Evolutionary conservation across 1,284 basidiomycete genomes (phyloP).

Genomic region (Fereydounia khargensis): DNA sequence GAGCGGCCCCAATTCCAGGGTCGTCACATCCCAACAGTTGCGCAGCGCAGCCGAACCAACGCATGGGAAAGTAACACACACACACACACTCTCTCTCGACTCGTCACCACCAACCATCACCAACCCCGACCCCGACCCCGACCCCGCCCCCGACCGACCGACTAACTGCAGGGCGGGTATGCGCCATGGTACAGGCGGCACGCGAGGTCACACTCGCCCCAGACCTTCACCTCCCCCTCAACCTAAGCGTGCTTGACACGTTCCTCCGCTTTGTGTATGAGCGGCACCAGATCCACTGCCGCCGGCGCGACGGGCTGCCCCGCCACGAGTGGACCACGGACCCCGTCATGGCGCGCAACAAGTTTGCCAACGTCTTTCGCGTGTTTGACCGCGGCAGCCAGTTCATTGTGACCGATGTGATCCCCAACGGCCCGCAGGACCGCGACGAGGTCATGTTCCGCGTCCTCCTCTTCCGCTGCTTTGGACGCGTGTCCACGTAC

Average conservation of each 20-base stretch:
- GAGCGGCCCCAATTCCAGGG: no score
- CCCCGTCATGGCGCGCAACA: constrained; percentile 61
- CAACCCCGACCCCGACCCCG: no score
- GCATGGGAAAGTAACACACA: no score
- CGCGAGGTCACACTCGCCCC: constrained; percentile 18
- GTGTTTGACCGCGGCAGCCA: constrained; percentile 66
- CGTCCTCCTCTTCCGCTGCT: constrained; percentile 66
- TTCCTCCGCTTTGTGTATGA: constrained; percentile 25
- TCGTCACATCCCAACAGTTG: no score
- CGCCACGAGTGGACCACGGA: constrained; percentile 57
- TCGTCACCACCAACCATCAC: no score
- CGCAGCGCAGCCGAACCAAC: no score
- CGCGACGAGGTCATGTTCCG: constrained; percentile 66
- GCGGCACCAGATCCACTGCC: constrained; percentile 14
- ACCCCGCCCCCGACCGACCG: no score
- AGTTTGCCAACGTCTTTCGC: constrained; percentile 68
- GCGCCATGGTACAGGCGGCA: no score
- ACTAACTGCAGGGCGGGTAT: no score
- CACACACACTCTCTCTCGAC: no score
- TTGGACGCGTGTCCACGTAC: constrained; percentile 67
- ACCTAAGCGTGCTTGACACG: constrained; percentile 14
- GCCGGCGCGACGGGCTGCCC: constrained; percentile 3
- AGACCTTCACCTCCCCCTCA: constrained; percentile 21
- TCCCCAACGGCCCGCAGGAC: constrained; percentile 66
- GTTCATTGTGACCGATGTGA: constrained; percentile 65